Evolutionary conservation across 805 yeast species (phyloP), one percentile per base, ranked within the genome.

Genomic region (Candida coquimbonensis): DNA sequence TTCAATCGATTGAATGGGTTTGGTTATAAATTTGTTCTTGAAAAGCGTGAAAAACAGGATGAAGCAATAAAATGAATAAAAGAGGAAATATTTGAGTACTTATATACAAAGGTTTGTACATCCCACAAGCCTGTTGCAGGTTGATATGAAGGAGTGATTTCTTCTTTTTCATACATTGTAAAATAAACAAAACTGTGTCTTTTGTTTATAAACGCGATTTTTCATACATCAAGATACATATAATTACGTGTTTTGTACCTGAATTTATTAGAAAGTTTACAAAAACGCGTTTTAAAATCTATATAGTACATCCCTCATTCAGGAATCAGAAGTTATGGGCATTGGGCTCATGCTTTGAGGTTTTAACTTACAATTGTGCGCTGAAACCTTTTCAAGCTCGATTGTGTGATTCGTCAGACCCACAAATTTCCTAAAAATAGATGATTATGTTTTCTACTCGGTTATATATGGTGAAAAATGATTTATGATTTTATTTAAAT

Each of bases 401-500:
- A 21, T 21, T 4, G 19, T 4, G 19, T 17, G 19, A 17, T 3
- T 21, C 24, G 24, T 6, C 7, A 6, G 24, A 21, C 7, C 5
- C 24, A 21, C 24, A 21, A 21, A 21, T 3, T 21, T 5, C 5
- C 24, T 21, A 21, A 21, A 5, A 21, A 5, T 21, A 21, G 24
- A 21, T 21, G 24, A 21, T 21, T 21, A 21, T 3, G 7, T 21
- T 21, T 21, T 21, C 24, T 21, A 21, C 24, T 21, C 4, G 24
- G 24, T 33, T 33, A n/a, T 17, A 17, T 17, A 17, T 17, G n/a
- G 35, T 33, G 17, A 33, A 14, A 33, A 33, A 33, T 33, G 35
- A n/a, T n/a, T n/a, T 14, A n/a, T 14, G 4, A 9, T 33, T 17
- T 5, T 19, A 39, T 5, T 17, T 41, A 54, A 37, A 54, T 35